A percentile compares a stretch with the other conserved stretches of the same genome.
Evolutionary conservation across 371 early-diverging fungal species (phyloP).

Genomic region (Blakeslea trispora): DNA sequence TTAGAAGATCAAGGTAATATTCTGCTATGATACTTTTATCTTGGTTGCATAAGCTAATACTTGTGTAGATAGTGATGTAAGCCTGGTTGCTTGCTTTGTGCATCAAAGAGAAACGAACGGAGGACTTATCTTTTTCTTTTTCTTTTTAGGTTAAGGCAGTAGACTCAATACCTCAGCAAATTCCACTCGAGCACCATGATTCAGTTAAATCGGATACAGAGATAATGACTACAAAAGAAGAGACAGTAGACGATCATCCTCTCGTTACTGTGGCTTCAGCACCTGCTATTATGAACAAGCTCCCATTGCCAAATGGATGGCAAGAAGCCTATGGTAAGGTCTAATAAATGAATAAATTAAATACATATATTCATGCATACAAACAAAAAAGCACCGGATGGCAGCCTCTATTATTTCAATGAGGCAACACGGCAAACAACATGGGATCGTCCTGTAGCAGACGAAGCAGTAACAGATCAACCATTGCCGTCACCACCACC

Average conservation of each 20-base stretch:
- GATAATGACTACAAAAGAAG: neutral
- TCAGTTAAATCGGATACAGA: neutral
- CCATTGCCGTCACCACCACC: neutral
- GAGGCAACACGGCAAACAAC: constrained; percentile 49
- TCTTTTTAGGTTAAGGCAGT: neutral
- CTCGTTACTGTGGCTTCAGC: neutral
- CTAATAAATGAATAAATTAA: neutral
- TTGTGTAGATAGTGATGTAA: neutral
- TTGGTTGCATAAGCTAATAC: too few species aligned
- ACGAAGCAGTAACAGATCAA: neutral
- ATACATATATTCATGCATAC: neutral
- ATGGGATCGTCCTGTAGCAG: constrained; percentile 36
- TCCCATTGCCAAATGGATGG: constrained; percentile 13
- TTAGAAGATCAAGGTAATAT: constrained; percentile 8
- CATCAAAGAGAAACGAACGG: too few species aligned
- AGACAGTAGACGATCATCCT: neutral
- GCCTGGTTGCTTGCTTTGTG: constrained; percentile 6
- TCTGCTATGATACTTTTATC: neutral
- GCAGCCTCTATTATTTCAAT: constrained; percentile 56
- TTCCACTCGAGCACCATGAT: neutral
- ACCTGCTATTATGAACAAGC: neutral
- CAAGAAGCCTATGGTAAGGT: constrained; percentile 11
- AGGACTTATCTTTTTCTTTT: neutral
- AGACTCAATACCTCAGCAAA: neutral
- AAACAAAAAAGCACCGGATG: constrained; percentile 36